Evolutionary conservation across 331 rosid species (phyloP).

Genomic region (Acacia pycnantha): DNA sequence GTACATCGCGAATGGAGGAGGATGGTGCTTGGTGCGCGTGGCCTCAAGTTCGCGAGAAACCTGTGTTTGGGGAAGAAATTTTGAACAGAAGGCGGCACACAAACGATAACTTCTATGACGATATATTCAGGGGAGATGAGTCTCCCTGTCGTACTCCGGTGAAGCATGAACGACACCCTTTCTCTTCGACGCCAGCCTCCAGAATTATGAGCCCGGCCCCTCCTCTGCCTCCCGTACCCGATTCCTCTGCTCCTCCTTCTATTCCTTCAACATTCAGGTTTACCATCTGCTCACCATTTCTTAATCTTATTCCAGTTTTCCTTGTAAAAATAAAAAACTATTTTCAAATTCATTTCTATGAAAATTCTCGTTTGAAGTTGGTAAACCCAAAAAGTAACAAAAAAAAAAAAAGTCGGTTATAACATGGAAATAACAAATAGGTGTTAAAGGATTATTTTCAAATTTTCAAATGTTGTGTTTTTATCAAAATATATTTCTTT

Average conservation of each 20-base stretch:
- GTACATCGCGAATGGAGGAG: slow-evolving; percentile 13
- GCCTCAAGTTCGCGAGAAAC: slow-evolving; percentile 54
- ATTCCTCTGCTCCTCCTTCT: slow-evolving; percentile 35
- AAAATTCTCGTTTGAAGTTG: too few species aligned
- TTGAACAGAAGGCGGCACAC: slow-evolving; percentile 44
- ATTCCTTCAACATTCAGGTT: slow-evolving; percentile 31
- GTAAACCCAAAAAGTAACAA: too few species aligned
- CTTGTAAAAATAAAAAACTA: neutral
- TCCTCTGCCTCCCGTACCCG: slow-evolving; percentile 44
- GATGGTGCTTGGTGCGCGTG: slow-evolving; percentile 32
- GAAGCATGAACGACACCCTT: slow-evolving; percentile 38
- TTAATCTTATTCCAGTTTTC: neutral
- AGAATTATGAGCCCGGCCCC: slow-evolving; percentile 47
- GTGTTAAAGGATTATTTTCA: too few species aligned
- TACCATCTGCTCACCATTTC: neutral
- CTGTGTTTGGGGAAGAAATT: slow-evolving; percentile 76
- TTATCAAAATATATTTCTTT: too few species aligned
- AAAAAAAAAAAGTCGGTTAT: too few species aligned
- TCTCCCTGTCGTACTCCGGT: slow-evolving; percentile 59
- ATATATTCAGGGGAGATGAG: slow-evolving; percentile 74
- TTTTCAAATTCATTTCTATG: neutral
- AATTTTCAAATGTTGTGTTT: too few species aligned
- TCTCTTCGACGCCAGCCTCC: slow-evolving; percentile 35
- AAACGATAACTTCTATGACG: slow-evolving; percentile 68
- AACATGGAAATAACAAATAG: too few species aligned